phyloP scores from a whole-genome alignment of 225 moss, liverwort and hornwort species.

The Bryoerythrophyllum caledonicum region DNA sequence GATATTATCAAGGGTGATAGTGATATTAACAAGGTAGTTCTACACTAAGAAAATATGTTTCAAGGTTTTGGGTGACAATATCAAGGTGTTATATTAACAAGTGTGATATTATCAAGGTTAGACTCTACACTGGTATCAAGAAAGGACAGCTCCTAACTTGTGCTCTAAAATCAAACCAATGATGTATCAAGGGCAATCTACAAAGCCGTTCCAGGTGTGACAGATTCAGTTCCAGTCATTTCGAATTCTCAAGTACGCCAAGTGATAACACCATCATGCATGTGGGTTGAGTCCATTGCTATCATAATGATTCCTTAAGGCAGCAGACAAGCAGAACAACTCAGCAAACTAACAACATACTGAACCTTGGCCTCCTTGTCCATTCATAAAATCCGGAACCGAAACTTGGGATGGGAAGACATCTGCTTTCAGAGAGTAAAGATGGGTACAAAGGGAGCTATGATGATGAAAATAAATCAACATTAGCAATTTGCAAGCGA shows the following conservation, averaged over 20 bases:
- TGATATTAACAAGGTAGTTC: too few relatives aligned
- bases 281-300: background rate
- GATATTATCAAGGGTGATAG: too few relatives aligned
- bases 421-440: background rate
- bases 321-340: background rate
- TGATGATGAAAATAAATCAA: conserved; percentile 29
- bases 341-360: background rate
- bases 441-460: conserved; percentile 8
- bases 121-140: too few relatives aligned
- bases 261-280: background rate
- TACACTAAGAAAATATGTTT: too few relatives aligned
- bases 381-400: background rate
- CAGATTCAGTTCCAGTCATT: background rate
- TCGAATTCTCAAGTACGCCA: background rate
- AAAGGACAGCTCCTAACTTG: background rate
- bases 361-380: background rate
- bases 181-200: background rate
- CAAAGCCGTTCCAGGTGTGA: background rate
- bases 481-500: conserved; percentile 30
- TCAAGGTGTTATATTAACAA: too few relatives aligned
- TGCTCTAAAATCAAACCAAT: background rate
- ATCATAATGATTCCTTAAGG: background rate
- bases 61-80: too few relatives aligned
- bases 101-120: too few relatives aligned
- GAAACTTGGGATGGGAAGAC: background rate